These are phyloP conservation scores for Colletotrichum tropicicola DNA, from an alignment of 2,329 filamentous ascomycete genomes.

Conservation along the genomic window DNA sequence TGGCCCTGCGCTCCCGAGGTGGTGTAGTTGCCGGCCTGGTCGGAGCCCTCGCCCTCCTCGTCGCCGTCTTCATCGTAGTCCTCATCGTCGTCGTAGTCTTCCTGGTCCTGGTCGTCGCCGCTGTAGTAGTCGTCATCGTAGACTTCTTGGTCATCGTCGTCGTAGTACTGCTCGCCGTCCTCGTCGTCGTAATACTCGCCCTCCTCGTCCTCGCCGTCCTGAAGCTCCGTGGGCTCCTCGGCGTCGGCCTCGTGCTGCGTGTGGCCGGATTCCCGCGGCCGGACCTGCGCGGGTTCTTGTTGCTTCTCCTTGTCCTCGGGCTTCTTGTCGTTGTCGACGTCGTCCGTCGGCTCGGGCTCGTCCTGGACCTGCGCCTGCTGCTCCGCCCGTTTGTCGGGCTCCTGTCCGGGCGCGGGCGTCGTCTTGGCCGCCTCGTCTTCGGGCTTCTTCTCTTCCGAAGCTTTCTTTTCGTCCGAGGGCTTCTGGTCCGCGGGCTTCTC, in stretches of 20 bases:
- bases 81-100: conserved; percentile 30
- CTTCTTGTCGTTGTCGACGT: conserved; percentile 3
- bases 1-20: background rate
- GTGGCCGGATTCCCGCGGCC: conserved; percentile 5
- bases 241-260: conserved; percentile 9
- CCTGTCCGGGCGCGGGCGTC: background rate
- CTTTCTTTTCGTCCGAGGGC: background rate
- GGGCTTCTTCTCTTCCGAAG: conserved; percentile 26
- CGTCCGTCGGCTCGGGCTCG: background rate
- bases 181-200: conserved; percentile 27
- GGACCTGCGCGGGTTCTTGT: conserved; percentile 16
- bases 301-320: conserved; percentile 32
- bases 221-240: conserved; percentile 18
- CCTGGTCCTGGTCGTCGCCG: conserved; percentile 28
- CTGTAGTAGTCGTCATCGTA: conserved; percentile 30
- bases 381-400: conserved; percentile 18
- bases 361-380: conserved; percentile 4
- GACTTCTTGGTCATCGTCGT: conserved; percentile 23
- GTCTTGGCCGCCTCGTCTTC: conserved; percentile 18
- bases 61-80: conserved; percentile 34
- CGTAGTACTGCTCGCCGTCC: conserved; percentile 5
- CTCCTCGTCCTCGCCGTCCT: conserved; percentile 14
- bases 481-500: background rate
- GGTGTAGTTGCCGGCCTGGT: conserved; percentile 26
- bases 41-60: conserved; percentile 16